Evolutionary conservation across 164 flowering plant species (phyloP), one percentile per base, ranked within the genome.

Genomic region (Stephania japonica): DNA sequence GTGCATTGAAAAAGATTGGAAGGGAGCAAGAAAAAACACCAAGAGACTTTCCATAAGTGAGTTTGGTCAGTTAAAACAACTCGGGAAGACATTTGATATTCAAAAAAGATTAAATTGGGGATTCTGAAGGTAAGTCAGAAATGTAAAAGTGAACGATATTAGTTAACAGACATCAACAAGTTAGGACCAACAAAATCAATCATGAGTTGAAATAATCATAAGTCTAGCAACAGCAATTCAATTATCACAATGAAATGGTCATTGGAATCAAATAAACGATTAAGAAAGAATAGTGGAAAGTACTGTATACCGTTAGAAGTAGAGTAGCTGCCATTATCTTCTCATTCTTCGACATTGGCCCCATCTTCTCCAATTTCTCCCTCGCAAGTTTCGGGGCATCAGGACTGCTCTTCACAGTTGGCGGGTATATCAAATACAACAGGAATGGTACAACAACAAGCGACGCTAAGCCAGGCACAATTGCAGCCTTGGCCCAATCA

Each of bases 331-430:
- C 86, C 98, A 94, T 94, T 16, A 94, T 87, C 42, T 81, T 82
- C 87, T 94, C 98, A 74, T 94, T 92, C 79, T 78, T 84, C 8
- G 86, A 70, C 97, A 94, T 89, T 0, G 94, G 92, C 21, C 98
- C 98, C 98, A 94, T 94, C 82, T 86, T 90, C 86, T 86, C 88
- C 86, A 94, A 73, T 82, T 73, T 90, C 85, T 92, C 97, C 81
- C 53, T 80, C 0, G 98, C 98, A 71, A 94, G 85, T 79, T 86
- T 88, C 0, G 98, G 98, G 0, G 98, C 98, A 78, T 94, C 98
- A 0, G 98, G 97, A 62, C 94, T 94, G 61, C 83, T 87, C 84
- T 94, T 94, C 73, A 90, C 84, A 0, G 87, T 73, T 0, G 98
- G 98, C 24, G 98, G 98, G 70, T 94, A 94, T 62, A 92, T 81